Evolutionary conservation across 2,329 filamentous ascomycete species (phyloP).

Genomic region (Colletotrichum sp.): DNA sequence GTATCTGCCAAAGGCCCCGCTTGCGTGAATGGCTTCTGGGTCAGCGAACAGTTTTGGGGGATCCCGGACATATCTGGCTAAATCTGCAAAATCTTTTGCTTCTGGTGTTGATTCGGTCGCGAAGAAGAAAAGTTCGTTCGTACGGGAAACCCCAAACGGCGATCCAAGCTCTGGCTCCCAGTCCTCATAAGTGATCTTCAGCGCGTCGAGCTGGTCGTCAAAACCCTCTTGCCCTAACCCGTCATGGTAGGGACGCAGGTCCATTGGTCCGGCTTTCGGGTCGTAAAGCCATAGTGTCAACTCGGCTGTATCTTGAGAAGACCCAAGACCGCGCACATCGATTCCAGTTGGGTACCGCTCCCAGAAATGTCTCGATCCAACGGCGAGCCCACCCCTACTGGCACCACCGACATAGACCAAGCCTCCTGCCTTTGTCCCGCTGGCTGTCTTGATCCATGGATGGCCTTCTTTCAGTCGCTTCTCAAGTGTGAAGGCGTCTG

Average conservation of each 20-base stretch:
- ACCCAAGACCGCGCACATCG: conserved; percentile 56
- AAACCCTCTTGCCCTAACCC: conserved; percentile 61
- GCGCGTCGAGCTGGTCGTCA: conserved; percentile 61
- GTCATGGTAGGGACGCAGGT: conserved; percentile 63
- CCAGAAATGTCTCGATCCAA: conserved; percentile 67
- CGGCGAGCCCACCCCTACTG: conserved; percentile 58
- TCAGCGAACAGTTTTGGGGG: conserved; percentile 57
- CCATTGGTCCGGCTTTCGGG: conserved; percentile 58
- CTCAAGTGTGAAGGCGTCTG: conserved; percentile 66
- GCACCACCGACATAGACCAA: conserved; percentile 64
- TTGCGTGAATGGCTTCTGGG: conserved; percentile 53
- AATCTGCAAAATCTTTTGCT: conserved; percentile 45
- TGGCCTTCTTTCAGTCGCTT: conserved; percentile 64
- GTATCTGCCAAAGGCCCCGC: conserved; percentile 58
- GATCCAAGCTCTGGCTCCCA: conserved; percentile 61
- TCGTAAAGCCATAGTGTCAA: conserved; percentile 67
- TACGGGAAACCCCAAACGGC: conserved; percentile 61
- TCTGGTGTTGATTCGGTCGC: conserved; percentile 58
- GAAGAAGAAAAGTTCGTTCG: conserved; percentile 60
- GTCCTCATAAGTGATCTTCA: conserved; percentile 69
- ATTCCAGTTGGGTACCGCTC: conserved; percentile 64
- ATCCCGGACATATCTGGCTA: conserved; percentile 51
- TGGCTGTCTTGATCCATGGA: conserved; percentile 63
- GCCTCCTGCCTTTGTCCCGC: conserved; percentile 59
- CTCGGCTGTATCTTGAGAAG: conserved; percentile 47